Evolutionary conservation across 495 filamentous ascomycete genomes (phyloP), one percentile per base, ranked within the genome.

Genomic region (Hyphodiscus hymeniophilus): DNA sequence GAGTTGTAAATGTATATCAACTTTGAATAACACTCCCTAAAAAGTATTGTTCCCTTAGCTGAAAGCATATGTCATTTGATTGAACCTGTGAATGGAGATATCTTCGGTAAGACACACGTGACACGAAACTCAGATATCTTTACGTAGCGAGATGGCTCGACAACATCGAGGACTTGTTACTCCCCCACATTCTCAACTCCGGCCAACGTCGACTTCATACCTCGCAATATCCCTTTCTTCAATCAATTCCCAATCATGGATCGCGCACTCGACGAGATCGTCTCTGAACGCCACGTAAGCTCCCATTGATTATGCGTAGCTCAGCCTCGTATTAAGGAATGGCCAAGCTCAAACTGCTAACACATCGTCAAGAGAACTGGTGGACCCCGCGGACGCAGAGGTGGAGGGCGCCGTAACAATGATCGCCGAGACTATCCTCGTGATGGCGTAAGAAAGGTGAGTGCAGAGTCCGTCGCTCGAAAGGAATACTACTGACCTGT

Each of bases 381-480:
- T 34, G 57, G 62, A 51, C 57, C 56, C 52, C 50, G 57, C 41
- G 56, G 57, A 44, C 52, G 57, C 38, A 65, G 74, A 52, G 69
- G 71, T 60, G 76, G n/a, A n/a, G n/a, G 76, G 53, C 75, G 74
- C 44, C 70, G 73, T 58, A 72, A n/a, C n/a, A n/a, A 74, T 60
- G 72, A 74, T 64, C 61, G 61, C 42, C 67, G 70, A 45, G 64
- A 75, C 23, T 80, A 78, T 60, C 79, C 82, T 60, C 80, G 80
- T 65, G 80, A 88, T 70, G 85, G 84, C 67, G 74, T 85, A 61
- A 89, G 81, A 89, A 90, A 89, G 83, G 82, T 86, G 65, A 26
- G 65, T 24, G 12, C 26, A 26, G 7, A 18, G 38, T 16, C 12
- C 15, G n/a, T 26, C 21, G 12, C 24, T 15, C 7, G 10, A 28